phyloP scores from a whole-genome alignment of 202 grass and related monocot genomes.

The Zizania palustris region DNA sequence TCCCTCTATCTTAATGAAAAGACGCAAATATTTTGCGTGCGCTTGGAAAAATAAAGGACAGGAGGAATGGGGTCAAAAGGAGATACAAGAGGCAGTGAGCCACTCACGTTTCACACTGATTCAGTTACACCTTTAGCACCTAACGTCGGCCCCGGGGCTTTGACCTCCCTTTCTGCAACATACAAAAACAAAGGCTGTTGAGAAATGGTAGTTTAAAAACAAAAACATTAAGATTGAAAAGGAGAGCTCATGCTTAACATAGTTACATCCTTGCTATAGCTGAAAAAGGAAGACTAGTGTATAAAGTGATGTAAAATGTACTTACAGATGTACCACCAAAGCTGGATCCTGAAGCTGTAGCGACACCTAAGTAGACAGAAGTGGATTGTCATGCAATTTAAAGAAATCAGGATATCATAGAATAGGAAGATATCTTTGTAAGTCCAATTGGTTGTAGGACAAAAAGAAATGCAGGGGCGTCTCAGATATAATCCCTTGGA shows the following conservation, averaged over 20 bases:
- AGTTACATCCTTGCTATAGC: neutral
- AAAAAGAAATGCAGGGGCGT: neutral
- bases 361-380: slow-evolving; percentile 57
- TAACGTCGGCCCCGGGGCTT: slow-evolving; percentile 49
- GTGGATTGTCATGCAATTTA: slow-evolving; percentile 26
- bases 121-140: neutral
- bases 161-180: slow-evolving; percentile 51
- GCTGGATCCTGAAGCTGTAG: slow-evolving; percentile 83
- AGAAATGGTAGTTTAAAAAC: neutral
- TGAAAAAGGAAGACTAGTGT: neutral
- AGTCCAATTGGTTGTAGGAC: neutral
- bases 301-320: slow-evolving; percentile 30
- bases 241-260: neutral
- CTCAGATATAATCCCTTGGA: neutral
- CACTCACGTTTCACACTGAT: neutral
- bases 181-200: neutral
- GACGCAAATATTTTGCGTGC: neutral
- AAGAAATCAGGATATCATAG: neutral
- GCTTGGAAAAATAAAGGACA: neutral
- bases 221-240: neutral
- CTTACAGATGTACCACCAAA: slow-evolving; percentile 91
- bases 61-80: neutral
- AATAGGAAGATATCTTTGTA: neutral
- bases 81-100: slow-evolving; percentile 35
- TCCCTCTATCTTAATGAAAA: neutral